Evolutionary conservation across 805 yeast species (phyloP).

Genomic region (Priceomyces castillae): DNA sequence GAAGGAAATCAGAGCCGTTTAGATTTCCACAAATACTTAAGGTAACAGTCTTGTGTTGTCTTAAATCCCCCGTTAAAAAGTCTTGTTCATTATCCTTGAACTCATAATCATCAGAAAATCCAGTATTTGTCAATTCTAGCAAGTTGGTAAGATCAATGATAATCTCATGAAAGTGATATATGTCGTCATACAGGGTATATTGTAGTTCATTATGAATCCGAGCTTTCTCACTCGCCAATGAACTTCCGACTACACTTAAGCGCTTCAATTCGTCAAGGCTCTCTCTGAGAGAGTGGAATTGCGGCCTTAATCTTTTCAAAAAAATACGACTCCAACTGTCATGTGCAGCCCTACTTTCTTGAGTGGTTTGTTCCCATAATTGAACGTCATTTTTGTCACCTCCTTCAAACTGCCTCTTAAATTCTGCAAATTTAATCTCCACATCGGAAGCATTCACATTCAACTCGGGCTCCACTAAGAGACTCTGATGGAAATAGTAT

Average conservation of each 20-base stretch:
- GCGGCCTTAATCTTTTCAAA: conserved; percentile 8
- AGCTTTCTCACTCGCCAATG: conserved; percentile 12
- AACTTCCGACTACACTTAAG: conserved; percentile 9
- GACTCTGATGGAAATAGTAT: conserved; percentile 8
- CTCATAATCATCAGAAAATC: neutral
- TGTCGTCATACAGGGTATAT: conserved; percentile 12
- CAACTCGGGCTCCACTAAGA: conserved; percentile 7
- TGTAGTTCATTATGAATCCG: conserved; percentile 10
- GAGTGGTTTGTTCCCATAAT: no score
- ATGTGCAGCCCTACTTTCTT: no score
- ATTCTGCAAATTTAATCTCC: conserved; percentile 7
- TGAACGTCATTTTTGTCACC: neutral
- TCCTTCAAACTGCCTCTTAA: conserved; percentile 1
- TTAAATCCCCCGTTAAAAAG: conserved; percentile 7
- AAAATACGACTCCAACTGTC: conserved; percentile 6
- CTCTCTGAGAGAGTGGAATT: conserved; percentile 8
- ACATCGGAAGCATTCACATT: conserved; percentile 8
- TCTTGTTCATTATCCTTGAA: conserved; percentile 4
- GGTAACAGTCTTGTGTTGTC: conserved; percentile 12
- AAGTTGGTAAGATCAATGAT: conserved; percentile 14
- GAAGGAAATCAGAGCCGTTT: conserved; percentile 17
- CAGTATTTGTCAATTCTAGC: conserved; percentile 8
- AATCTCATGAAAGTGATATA: conserved; percentile 22
- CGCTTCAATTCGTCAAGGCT: conserved; percentile 11
- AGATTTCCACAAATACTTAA: conserved; percentile 22